Conservation (phyloP, 2,329 filamentous ascomycete genomes). For the Apiospora koreana region DNA sequence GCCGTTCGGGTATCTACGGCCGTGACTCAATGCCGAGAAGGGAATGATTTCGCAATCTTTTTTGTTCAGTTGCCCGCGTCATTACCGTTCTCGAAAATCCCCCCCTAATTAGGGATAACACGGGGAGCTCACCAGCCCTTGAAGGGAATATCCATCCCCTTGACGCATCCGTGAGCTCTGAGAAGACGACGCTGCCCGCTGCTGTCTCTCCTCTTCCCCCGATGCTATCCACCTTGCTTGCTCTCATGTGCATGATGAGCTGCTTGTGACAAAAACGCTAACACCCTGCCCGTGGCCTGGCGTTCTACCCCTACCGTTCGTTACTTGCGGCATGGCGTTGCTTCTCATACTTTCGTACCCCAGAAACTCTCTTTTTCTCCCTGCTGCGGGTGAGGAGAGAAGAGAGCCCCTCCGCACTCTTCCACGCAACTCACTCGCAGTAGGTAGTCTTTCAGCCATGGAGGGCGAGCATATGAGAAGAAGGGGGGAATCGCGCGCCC, state of each 20-base stretch:
- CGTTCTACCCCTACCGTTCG: not conserved
- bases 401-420: not conserved
- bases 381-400: not conserved
- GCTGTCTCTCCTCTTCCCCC: not conserved
- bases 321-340: not conserved
- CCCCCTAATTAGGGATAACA: not conserved
- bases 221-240: not conserved
- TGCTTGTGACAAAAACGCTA: not conserved
- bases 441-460: too few relatives aligned
- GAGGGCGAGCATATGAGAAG: not conserved
- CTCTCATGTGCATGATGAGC: not conserved
- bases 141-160: not conserved
- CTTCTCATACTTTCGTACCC: not conserved
- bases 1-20: slow-evolving; percentile 4
- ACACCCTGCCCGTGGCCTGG: not conserved
- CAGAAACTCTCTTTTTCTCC: not conserved
- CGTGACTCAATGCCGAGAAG: not conserved
- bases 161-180: not conserved
- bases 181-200: too few relatives aligned
- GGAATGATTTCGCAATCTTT: not conserved
- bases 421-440: too few relatives aligned
- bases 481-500: not conserved
- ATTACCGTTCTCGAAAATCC: not conserved
- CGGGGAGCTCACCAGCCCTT: not conserved
- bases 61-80: not conserved